Conservation (phyloP, 2,329 filamentous ascomycete species). For the Colletotrichum chrysophilum region DNA sequence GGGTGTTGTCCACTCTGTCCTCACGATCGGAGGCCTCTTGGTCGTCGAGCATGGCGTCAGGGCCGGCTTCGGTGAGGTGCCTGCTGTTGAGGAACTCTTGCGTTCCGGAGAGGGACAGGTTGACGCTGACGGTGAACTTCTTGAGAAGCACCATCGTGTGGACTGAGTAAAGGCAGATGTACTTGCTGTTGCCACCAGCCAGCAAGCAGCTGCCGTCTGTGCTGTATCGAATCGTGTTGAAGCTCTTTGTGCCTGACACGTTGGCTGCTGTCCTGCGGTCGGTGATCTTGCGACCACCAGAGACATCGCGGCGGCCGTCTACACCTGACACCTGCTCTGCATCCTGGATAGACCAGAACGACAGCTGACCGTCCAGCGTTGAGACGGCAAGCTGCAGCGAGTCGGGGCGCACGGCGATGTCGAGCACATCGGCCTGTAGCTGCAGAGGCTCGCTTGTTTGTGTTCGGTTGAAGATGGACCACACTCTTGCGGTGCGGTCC, state of each 20-base stretch:
- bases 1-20: slow-evolving; percentile 76
- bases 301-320: slow-evolving; percentile 90
- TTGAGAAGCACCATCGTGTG: slow-evolving; percentile 89
- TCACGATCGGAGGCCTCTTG: slow-evolving; percentile 89
- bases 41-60: slow-evolving; percentile 83
- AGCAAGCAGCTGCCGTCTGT: slow-evolving; percentile 90
- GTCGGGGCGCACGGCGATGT: slow-evolving; percentile 87
- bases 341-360: slow-evolving; percentile 92
- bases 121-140: slow-evolving; percentile 95
- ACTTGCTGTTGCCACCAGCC: slow-evolving; percentile 96
- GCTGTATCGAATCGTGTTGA: slow-evolving; percentile 87
- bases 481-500: slow-evolving; percentile 94
- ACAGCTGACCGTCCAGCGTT: slow-evolving; percentile 90
- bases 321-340: slow-evolving; percentile 85
- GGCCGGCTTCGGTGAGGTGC: slow-evolving; percentile 88
- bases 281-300: slow-evolving; percentile 85
- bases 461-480: slow-evolving; percentile 92
- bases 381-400: slow-evolving; percentile 90
- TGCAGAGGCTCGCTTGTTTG: slow-evolving; percentile 95
- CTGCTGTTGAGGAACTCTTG: slow-evolving; percentile 97
- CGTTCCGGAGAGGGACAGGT: slow-evolving; percentile 93
- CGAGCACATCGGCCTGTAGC: slow-evolving; percentile 88
- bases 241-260: slow-evolving; percentile 86
- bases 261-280: slow-evolving; percentile 94
- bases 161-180: slow-evolving; percentile 97